Conservation (phyloP, 1,284 basidiomycete genomes). For the Gastroboletus turbinatus region DNA sequence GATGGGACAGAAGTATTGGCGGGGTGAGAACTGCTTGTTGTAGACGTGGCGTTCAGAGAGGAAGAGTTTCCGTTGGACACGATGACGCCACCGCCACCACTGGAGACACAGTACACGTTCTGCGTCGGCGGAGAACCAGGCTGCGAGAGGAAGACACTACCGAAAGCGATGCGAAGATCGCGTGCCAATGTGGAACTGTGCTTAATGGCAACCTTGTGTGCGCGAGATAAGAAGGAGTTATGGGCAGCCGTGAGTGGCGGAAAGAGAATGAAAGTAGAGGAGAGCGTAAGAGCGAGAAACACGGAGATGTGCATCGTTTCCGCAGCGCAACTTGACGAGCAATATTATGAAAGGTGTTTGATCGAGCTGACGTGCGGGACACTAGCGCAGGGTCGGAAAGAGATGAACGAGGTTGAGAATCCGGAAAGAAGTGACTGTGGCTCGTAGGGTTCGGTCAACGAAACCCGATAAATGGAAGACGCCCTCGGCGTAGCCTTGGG, state of each 20-base stretch:
- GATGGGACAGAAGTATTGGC: conserved; percentile 22
- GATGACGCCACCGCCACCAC: conserved; percentile 22
- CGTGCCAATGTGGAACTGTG: conserved; percentile 60
- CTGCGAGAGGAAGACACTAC: conserved; percentile 45
- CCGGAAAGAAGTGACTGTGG: conserved; percentile 4
- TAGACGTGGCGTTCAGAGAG: conserved; percentile 19
- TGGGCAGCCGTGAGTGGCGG: conserved; percentile 13
- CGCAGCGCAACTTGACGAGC: background rate
- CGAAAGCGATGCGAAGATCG: conserved; percentile 65
- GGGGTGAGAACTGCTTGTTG: conserved; percentile 19
- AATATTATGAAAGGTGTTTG: conserved; percentile 1
- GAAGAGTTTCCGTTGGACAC: conserved; percentile 21
- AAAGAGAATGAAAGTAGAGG: conserved; percentile 19
- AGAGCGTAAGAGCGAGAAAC: conserved; percentile 38
- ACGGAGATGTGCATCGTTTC: conserved; percentile 32
- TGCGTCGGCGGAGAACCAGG: conserved; percentile 26
- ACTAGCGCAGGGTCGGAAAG: background rate
- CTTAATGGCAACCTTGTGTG: conserved; percentile 45
- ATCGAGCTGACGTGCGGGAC: conserved; percentile 8
- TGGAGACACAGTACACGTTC: conserved; percentile 34
- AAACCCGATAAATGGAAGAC: conserved; percentile 17
- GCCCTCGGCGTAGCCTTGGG: conserved; percentile 19
- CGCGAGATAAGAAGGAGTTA: conserved; percentile 31
- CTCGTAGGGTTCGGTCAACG: conserved; percentile 27
- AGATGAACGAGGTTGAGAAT: background rate